Percentiles rank a stretch among this genome's conserved stretches.
Conservation (phyloP, 495 filamentous ascomycete genomes). For the Tuber calosporum region DNA sequence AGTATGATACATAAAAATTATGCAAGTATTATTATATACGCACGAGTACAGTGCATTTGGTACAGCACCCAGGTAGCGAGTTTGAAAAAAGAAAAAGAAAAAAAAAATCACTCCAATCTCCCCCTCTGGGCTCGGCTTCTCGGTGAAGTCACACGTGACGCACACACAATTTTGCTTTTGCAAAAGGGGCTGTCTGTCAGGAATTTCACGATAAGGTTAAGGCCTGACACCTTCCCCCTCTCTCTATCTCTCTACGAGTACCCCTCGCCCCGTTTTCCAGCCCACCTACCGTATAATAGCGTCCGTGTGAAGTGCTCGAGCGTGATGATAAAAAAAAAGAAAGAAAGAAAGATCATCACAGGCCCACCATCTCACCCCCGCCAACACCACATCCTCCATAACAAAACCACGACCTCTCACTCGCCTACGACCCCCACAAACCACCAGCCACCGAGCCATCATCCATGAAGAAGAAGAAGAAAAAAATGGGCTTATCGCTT, state of each 20-base stretch:
- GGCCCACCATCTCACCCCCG: background rate
- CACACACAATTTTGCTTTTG: background rate
- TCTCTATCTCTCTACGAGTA: too few relatives aligned
- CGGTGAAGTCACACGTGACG: background rate
- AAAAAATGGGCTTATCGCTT: background rate
- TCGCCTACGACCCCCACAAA: background rate
- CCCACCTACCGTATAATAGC: background rate
- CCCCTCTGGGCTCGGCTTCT: background rate
- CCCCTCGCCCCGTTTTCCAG: background rate
- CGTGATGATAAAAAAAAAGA: background rate
- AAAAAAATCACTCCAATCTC: background rate
- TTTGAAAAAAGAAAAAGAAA: too few relatives aligned
- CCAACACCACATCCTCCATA: background rate
- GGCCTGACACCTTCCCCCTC: background rate
- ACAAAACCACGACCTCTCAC: background rate
- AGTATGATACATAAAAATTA: background rate
- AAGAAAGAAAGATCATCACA: too few relatives aligned
- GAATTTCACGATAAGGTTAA: background rate
- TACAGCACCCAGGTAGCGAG: background rate
- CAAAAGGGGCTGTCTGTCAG: background rate
- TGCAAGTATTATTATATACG: too few relatives aligned
- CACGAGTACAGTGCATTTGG: background rate
- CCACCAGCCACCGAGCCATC: background rate
- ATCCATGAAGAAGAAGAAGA: background rate
- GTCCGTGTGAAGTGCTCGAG: too few relatives aligned